phyloP scores from a whole-genome alignment of 1,284 basidiomycete species.

The Stygiomarasmius scandens region DNA sequence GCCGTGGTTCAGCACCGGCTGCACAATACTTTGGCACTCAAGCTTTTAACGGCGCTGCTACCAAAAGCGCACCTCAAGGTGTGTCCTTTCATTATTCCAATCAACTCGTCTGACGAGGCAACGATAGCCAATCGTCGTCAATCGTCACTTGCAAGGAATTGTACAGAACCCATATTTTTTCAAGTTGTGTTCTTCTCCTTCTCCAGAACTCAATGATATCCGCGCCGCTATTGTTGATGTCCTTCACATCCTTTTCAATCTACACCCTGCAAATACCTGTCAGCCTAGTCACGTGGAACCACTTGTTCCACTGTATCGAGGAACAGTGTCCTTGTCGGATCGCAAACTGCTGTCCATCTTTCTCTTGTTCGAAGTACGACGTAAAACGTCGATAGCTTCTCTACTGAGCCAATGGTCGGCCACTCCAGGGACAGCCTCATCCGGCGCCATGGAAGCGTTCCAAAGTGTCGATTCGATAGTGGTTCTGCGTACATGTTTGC shows the following conservation, averaged over 20 bases:
- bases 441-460: conserved; percentile 64
- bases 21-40: conserved; percentile 43
- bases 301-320: conserved; percentile 73
- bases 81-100: conserved; percentile 20
- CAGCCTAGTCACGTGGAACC: conserved; percentile 83
- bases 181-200: conserved; percentile 36
- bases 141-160: conserved; percentile 64
- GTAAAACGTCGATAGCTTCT: conserved; percentile 65
- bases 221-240: conserved; percentile 55
- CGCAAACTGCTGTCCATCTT: conserved; percentile 73
- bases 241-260: conserved; percentile 68
- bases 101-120: conserved; percentile 18
- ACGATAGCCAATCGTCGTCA: conserved; percentile 58
- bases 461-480: conserved; percentile 69
- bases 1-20: conserved; percentile 68
- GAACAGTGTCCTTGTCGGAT: conserved; percentile 68
- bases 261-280: conserved; percentile 80
- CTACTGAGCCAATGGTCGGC: conserved; percentile 69
- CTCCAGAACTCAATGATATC: conserved; percentile 11
- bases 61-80: conserved; percentile 62
- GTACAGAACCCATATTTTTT: conserved; percentile 65
- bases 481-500: conserved; percentile 74
- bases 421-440: conserved; percentile 41
- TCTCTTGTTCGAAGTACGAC: conserved; percentile 74
- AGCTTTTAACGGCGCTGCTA: conserved; percentile 52